These are phyloP conservation scores for Malbranchea cinnamomea DNA, from an alignment of 2,329 filamentous ascomycete species.

Conservation along the genomic window DNA sequence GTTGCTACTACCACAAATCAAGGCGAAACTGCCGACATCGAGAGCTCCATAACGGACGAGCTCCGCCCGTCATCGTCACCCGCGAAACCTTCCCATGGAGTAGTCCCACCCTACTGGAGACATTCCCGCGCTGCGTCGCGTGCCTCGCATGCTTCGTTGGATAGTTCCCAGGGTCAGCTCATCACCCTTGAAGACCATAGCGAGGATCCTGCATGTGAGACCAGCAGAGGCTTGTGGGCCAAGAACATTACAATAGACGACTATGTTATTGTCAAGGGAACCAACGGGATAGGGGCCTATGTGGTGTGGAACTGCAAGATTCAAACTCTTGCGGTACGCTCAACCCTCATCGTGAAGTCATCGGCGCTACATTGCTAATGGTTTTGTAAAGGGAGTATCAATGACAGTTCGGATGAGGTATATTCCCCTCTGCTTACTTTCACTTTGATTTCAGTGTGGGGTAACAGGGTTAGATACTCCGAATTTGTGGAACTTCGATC, in stretches of 20 bases:
- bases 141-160: slow-evolving; percentile 24
- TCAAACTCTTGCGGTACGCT: slow-evolving; percentile 64
- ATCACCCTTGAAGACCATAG: slow-evolving; percentile 53
- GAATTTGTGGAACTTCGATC: slow-evolving; percentile 77
- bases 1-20: background rate
- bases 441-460: slow-evolving; percentile 4
- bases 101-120: slow-evolving; percentile 32
- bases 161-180: slow-evolving; percentile 21
- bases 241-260: slow-evolving; percentile 46
- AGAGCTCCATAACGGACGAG: too few species aligned
- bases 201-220: slow-evolving; percentile 39
- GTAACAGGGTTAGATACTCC: slow-evolving; percentile 67
- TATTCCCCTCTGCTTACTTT: slow-evolving; percentile 10
- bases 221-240: slow-evolving; percentile 46
- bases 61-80: too few species aligned
- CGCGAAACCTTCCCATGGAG: slow-evolving; percentile 15
- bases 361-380: slow-evolving; percentile 10
- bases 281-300: slow-evolving; percentile 61
- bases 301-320: slow-evolving; percentile 89
- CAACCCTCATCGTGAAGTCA: slow-evolving; percentile 1
- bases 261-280: slow-evolving; percentile 45
- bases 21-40: too few species aligned
- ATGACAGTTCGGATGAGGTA: slow-evolving; percentile 47
- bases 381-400: slow-evolving; percentile 33
- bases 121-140: slow-evolving; percentile 28